Evolutionary conservation across 352 stramenopile genomes (phyloP).

Genomic region (Salisapilia sapeloensis): DNA sequence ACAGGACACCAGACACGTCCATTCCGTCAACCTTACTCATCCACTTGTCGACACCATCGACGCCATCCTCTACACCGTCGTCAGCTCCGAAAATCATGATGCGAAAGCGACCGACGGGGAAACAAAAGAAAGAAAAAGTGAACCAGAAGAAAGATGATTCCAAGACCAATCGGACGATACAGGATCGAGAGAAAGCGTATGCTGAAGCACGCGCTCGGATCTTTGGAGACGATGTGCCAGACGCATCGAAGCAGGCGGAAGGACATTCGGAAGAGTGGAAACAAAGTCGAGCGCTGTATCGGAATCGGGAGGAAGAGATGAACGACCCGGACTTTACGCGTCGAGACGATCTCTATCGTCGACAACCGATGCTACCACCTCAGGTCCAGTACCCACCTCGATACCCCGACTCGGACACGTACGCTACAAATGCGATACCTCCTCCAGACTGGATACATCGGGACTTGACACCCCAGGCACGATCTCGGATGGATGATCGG

Average conservation of each 20-base stretch:
- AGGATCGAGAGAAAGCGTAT: conserved; percentile 88
- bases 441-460: no score
- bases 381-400: conserved; percentile 9
- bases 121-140: no score
- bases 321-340: conserved; percentile 87
- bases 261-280: conserved; percentile 54
- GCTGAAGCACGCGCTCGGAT: conserved; percentile 89
- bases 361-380: conserved; percentile 15
- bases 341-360: conserved; percentile 51
- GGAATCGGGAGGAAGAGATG: conserved; percentile 88
- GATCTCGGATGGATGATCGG: conserved; percentile 2
- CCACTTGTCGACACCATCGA: conserved; percentile 64
- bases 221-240: conserved; percentile 58
- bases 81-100: conserved; percentile 87
- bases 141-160: conserved; percentile 17
- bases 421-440: conserved; percentile 8
- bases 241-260: conserved; percentile 5
- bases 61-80: conserved; percentile 42
- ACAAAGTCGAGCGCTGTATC: conserved; percentile 85
- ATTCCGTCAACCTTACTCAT: conserved; percentile 78
- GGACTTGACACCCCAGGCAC: no score
- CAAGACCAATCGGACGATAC: conserved; percentile 58
- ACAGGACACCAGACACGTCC: conserved; percentile 64
- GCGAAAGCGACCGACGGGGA: conserved; percentile 30
- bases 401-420: conserved; percentile 13